phyloP scores from a whole-genome alignment of 208 protist genomes.

The Jaenimonas drosophilae region DNA sequence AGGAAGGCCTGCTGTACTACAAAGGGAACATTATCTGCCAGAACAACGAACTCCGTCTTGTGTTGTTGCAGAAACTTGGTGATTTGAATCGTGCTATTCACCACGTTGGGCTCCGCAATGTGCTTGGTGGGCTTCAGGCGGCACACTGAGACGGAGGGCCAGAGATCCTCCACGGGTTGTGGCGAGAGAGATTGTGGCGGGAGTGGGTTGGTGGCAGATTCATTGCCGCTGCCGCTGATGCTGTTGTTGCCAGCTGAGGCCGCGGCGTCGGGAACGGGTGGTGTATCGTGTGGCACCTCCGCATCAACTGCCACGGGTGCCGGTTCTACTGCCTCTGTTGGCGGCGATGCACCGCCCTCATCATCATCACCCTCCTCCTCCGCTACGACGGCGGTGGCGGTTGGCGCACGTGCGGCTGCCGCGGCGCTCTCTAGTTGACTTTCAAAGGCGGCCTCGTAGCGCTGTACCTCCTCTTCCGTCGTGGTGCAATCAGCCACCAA shows the following conservation, averaged over 20 bases:
- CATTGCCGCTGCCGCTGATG: too few species aligned
- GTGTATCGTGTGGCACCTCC: neutral
- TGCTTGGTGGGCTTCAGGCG: conserved; percentile 56
- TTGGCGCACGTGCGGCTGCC: neutral
- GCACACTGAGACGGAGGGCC: conserved; percentile 36
- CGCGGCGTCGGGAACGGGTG: neutral
- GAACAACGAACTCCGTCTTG: conserved; percentile 55
- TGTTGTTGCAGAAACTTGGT: conserved; percentile 35
- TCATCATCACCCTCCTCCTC: neutral
- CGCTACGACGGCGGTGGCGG: neutral
- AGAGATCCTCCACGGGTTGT: conserved; percentile 4
- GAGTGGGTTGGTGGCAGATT: neutral
- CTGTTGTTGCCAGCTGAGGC: too few species aligned
- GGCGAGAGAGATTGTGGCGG: neutral
- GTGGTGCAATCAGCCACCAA: conserved; percentile 4
- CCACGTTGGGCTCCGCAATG: conserved; percentile 15
- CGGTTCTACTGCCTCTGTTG: too few species aligned
- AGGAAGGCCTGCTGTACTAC: conserved; percentile 46
- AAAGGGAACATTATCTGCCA: conserved; percentile 27
- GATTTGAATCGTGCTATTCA: conserved; percentile 37
- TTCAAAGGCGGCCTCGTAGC: conserved; percentile 13
- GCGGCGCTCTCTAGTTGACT: conserved; percentile 5
- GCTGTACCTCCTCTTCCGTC: conserved; percentile 1
- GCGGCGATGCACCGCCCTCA: neutral
- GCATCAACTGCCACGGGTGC: too few species aligned